Conservation (phyloP, 345 rosid species). For the Eucalyptus victrix region DNA sequence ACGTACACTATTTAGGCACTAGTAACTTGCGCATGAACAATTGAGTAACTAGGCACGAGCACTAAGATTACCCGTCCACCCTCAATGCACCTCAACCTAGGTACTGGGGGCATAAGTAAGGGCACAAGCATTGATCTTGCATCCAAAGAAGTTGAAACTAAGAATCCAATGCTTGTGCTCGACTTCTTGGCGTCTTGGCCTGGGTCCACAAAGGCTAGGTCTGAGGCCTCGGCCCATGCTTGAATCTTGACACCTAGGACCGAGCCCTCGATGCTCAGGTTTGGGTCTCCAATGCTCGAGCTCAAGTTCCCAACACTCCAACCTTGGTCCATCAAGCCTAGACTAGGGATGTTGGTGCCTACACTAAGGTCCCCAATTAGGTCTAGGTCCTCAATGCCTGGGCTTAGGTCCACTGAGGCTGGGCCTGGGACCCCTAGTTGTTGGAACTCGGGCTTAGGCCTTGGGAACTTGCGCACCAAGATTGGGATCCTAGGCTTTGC, state of each 20-base stretch:
- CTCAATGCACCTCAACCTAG: background rate
- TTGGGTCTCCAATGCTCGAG: background rate
- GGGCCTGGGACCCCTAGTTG: fast-evolving
- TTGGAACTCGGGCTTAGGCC: fast-evolving
- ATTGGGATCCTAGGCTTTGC: fast-evolving
- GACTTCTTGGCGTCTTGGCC: fast-evolving
- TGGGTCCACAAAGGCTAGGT: background rate
- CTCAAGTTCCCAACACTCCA: background rate
- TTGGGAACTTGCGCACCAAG: fast-evolving
- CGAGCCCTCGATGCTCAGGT: fast-evolving
- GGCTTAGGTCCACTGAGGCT: fast-evolving
- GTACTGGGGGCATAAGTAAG: background rate
- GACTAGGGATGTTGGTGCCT: background rate
- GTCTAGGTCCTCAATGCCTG: fast-evolving
- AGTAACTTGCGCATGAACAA: too few species aligned
- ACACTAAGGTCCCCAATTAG: background rate
- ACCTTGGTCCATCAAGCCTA: background rate
- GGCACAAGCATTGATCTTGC: background rate
- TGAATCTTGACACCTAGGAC: background rate
- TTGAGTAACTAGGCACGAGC: fast-evolving
- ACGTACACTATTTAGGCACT: fast-evolving
- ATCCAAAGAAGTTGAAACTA: background rate
- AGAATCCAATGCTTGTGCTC: background rate
- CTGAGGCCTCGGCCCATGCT: fast-evolving
- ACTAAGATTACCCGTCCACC: background rate